phyloP scores from a whole-genome alignment of 257 asterid species.

The Datura wrightii region DNA sequence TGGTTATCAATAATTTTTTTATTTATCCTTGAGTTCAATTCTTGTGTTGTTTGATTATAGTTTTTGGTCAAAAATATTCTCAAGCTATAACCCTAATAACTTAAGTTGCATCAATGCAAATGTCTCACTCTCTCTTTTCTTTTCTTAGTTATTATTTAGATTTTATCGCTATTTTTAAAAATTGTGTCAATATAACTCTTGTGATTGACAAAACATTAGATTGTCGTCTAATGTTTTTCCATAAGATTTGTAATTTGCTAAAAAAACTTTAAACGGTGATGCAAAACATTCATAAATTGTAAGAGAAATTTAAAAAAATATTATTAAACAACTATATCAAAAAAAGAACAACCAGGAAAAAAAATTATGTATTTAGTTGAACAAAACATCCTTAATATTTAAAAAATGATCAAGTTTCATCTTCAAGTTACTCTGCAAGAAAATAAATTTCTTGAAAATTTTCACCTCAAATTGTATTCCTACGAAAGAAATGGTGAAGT shows the following conservation, averaged over 20 bases:
- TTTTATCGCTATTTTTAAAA: not conserved
- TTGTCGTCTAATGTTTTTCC: not conserved
- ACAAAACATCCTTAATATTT: not conserved
- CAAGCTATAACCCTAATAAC: not conserved
- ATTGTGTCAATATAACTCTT: not conserved
- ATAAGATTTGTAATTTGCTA: not conserved
- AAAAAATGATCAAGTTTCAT: not conserved
- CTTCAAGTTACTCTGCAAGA: not conserved
- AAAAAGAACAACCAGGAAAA: not conserved
- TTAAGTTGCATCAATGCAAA: not conserved
- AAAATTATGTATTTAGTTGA: not conserved
- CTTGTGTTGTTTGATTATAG: not conserved
- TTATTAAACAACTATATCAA: not conserved
- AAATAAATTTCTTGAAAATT: too few species aligned
- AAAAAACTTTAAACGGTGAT: not conserved
- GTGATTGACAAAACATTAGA: not conserved
- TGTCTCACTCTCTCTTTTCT: too few species aligned
- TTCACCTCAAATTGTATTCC: too few species aligned
- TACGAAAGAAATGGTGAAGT: too few species aligned
- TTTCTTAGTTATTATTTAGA: not conserved
- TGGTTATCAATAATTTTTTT: too few species aligned
- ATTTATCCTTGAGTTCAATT: not conserved
- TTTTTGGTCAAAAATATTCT: not conserved
- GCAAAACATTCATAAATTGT: not conserved
- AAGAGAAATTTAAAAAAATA: too few species aligned